Conservation (phyloP, 441 rosid genomes). For the Adansonia grandidieri region DNA sequence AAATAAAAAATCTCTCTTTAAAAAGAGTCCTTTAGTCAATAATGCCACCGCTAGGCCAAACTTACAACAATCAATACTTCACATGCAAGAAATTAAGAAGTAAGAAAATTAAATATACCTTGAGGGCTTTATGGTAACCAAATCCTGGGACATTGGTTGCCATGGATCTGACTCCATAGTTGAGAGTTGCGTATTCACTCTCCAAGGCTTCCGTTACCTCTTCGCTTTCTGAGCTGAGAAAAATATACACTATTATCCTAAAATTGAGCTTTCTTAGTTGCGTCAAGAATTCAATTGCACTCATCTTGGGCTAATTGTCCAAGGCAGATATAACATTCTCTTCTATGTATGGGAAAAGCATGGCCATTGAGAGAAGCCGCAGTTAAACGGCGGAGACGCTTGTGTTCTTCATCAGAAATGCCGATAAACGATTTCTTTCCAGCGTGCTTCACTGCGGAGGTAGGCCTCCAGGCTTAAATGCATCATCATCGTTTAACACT, state of each 20-base stretch:
- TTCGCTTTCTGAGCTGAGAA: conserved; percentile 75
- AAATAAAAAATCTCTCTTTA: too few species aligned
- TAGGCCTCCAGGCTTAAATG: conserved; percentile 85
- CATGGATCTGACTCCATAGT: conserved; percentile 86
- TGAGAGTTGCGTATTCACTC: conserved; percentile 70
- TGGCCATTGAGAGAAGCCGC: conserved; percentile 80
- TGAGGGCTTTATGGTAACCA: conserved; percentile 74
- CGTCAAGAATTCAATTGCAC: conserved; percentile 66
- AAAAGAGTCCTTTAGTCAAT: too few species aligned
- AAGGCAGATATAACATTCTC: conserved; percentile 54
- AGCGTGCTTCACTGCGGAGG: conserved; percentile 61
- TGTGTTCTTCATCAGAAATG: conserved; percentile 77
- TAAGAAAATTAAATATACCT: conserved; percentile 42
- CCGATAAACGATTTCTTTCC: conserved; percentile 80
- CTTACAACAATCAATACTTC: not conserved
- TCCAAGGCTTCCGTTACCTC: conserved; percentile 66
- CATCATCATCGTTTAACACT: conserved; percentile 70
- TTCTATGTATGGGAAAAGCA: conserved; percentile 65
- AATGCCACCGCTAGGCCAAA: too few species aligned
- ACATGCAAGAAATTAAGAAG: not conserved
- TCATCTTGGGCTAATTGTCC: conserved; percentile 72
- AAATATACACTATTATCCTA: conserved; percentile 76
- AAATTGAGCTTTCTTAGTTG: conserved; percentile 76
- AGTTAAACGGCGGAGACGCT: conserved; percentile 75
- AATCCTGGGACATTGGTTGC: conserved; percentile 86